Evolutionary conservation across 306 rosid genomes (phyloP), one percentile per base, ranked within the genome.

Genomic region (Dalbergia cochinchinensis): DNA sequence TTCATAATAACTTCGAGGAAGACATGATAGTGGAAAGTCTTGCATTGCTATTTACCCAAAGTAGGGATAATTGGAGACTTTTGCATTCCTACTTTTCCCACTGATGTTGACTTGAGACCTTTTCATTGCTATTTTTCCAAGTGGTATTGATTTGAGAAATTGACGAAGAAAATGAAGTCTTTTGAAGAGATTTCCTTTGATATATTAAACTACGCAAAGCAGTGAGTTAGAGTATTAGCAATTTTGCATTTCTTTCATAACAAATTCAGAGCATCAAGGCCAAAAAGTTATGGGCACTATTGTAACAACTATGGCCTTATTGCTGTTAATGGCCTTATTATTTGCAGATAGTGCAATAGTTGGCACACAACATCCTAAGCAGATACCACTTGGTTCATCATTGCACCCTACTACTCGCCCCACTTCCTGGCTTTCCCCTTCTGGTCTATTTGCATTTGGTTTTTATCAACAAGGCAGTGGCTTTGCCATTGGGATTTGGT

Each of bases 361-460:
- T 26, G 31, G 3, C 2, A 4, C 42, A 42, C 13, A 51, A 34
- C 11, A 1, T 9, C 12, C 58, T 48, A 14, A 41, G 13, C 73
- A 0, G 53, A 77, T 85, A 33, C 0, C 0, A 42, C 83, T 9
- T 0, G 85, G 78, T 9, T 14, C 59, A 9, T 65, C 80, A 50
- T 65, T 86, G 47, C 14, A 35, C 8, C 80, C 83, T 20, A 18
- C 0, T 1, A n/a, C 18, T 54, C 18, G 7, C 34, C 5, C 7
- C 48, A 2, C 64, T 26, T 8, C 3, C 2, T 86, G 85, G 89
- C 6, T 0, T 48, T 86, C 87, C 19, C 45, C n/a, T 75, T 71
- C 83, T 12, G 71, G 82, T 48, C 35, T 7, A 34, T 86, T 79
- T 72, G 78, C 78, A 65, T 86, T 80, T 76, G 85, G 86, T 55